Evolutionary conservation across 805 yeast genomes (phyloP), one percentile per base, ranked within the genome.

Genomic region (Saccharomycopsis javanensis): DNA sequence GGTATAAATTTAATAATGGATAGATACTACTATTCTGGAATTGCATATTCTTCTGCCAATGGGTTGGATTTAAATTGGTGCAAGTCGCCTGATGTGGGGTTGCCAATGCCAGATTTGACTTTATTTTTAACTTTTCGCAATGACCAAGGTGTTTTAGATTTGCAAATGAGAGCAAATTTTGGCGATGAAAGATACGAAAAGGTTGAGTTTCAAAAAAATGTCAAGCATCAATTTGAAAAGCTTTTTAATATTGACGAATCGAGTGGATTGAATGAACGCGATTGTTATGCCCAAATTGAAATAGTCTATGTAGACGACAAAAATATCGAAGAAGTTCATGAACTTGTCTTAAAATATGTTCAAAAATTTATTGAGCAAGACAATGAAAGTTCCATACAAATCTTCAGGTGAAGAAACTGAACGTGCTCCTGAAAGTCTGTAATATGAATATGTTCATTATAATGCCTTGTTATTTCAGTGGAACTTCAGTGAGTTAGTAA

Each of bases 161-260:
- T 75, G 28, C 66, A 74, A 23, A 61, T 67, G 18, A 75, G 98
- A 56, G 82, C 81, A 10, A 96, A 96, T 0, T 94, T 86, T 74
- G 99, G 99, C 13, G 86, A 83, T n/a, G 99, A 94, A 69, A 73
- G 97, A 55, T 94, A 94, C 70, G 99, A 94, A 68, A 78, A 77
- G 28, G 68, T 69, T 4, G 82, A 78, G 53, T 86, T 94, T 66
- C 99, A 94, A 67, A 68, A 71, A n/a, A 73, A 72, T 38, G 99
- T 94, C 3, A 79, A 81, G 59, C 48, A 64, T 8, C 74, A 82
- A 60, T 94, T 91, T 66, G 71, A 75, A 56, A 61, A 67, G 20
- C 72, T 84, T 46, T 73, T 80, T 58, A 61, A 68, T 48, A 25
- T 50, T 27, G 45, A 54, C 15, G 50, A 37, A 27, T 25, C 25